phyloP scores from a whole-genome alignment of 108 stramenopile genomes.

The Nitzschia sp. region DNA sequence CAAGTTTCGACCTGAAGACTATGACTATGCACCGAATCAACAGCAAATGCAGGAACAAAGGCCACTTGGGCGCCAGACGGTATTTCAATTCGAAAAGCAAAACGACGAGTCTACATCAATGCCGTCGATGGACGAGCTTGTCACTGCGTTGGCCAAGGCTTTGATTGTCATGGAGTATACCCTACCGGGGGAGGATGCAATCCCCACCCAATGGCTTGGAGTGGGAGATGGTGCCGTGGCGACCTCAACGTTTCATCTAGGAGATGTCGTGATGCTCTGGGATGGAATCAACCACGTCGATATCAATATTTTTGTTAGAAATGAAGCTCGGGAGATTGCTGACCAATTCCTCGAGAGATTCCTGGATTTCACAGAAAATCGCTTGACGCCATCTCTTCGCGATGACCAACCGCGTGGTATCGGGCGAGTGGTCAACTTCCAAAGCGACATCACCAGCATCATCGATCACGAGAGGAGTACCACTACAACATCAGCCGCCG shows the following conservation, averaged over 20 bases:
- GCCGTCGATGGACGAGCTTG: conserved; percentile 6
- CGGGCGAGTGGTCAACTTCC: conserved; percentile 54
- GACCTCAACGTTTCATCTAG: conserved; percentile 35
- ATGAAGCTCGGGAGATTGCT: conserved; percentile 27
- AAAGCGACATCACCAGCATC: conserved; percentile 34
- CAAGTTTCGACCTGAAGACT: conserved; percentile 36
- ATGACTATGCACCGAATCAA: conserved; percentile 50
- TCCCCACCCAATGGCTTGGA: neutral
- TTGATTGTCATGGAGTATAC: neutral
- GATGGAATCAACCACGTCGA: conserved; percentile 62
- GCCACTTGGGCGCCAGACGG: conserved; percentile 53
- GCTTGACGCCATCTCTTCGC: conserved; percentile 26
- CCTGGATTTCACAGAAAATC: neutral
- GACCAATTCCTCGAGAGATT: conserved; percentile 6
- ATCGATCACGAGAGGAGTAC: too few species aligned
- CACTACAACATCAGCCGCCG: too few species aligned
- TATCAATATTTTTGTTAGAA: conserved; percentile 60
- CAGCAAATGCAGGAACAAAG: conserved; percentile 53
- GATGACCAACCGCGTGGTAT: conserved; percentile 60
- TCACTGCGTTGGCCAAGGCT: neutral
- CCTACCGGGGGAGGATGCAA: neutral
- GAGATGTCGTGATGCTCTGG: conserved; percentile 51
- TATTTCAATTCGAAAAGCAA: conserved; percentile 40
- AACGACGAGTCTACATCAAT: neutral
- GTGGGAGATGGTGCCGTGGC: conserved; percentile 64